Evolutionary conservation across 164 flowering plant genomes (phyloP).

Genomic region (Liriodendron chinense): DNA sequence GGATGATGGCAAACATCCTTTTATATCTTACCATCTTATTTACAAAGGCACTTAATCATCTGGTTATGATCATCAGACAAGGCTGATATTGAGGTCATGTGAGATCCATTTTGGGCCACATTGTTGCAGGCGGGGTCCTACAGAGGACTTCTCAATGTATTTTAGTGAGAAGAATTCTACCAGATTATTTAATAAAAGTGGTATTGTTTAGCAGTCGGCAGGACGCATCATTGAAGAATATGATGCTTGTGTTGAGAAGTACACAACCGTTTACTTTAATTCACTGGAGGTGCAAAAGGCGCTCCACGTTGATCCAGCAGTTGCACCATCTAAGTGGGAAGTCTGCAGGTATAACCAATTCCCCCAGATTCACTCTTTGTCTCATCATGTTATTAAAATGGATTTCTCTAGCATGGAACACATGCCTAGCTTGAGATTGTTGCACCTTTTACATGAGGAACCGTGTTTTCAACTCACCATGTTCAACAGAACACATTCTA

Average conservation of each 20-base stretch:
- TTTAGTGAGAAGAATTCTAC: background rate
- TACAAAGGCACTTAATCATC: background rate
- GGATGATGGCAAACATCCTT: too few relatives aligned
- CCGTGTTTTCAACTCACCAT: too few relatives aligned
- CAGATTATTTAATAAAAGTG: background rate
- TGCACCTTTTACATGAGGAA: too few relatives aligned
- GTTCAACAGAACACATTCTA: too few relatives aligned
- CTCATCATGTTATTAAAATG: too few relatives aligned
- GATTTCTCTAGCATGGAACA: too few relatives aligned
- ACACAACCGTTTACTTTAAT: conserved; percentile 76
- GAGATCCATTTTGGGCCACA: background rate
- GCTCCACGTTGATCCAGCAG: conserved; percentile 64
- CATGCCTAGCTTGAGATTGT: too few relatives aligned
- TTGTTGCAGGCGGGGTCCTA: background rate
- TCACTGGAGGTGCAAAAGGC: conserved; percentile 87
- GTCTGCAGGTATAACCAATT: conserved; percentile 63
- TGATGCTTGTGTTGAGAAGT: conserved; percentile 91
- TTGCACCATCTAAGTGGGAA: conserved; percentile 69
- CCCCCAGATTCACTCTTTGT: too few relatives aligned
- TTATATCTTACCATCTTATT: background rate
- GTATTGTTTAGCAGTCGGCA: conserved; percentile 26
- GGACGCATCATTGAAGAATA: conserved; percentile 55
- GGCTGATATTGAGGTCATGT: background rate
- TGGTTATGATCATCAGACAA: background rate
- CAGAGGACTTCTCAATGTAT: background rate